A percentile compares a stretch with the other conserved stretches of the same genome.
phyloP scores from a whole-genome alignment of 148 eudicot genomes.

The Silene uniflora region DNA sequence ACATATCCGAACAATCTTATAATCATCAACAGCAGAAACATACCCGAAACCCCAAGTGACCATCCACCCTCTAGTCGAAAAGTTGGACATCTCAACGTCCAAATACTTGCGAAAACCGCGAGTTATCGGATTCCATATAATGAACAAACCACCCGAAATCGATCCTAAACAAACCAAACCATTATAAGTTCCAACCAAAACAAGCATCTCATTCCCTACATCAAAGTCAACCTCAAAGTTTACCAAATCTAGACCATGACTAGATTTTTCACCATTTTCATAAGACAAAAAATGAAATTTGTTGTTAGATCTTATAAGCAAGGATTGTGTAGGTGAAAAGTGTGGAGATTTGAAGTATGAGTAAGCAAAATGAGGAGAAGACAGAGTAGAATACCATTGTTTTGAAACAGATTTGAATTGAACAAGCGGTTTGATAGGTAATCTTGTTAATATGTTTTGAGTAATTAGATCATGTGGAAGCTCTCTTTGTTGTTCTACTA shows the following conservation, averaged over 20 bases:
- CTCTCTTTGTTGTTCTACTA: too few relatives aligned
- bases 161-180: constrained; percentile 14
- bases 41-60: constrained; percentile 9
- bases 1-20: background rate
- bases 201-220: background rate
- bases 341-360: constrained; percentile 13
- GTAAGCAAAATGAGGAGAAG: constrained; percentile 13
- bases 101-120: background rate
- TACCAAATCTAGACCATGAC: background rate
- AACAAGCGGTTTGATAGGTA: constrained; percentile 10
- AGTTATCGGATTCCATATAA: constrained; percentile 11
- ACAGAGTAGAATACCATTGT: constrained; percentile 20
- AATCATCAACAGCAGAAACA: background rate
- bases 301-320: background rate
- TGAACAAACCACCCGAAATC: background rate
- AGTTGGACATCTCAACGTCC: background rate
- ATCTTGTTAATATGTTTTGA: constrained; percentile 10
- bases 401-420: constrained; percentile 18
- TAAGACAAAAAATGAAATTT: background rate
- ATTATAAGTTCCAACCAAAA: constrained; percentile 15
- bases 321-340: background rate
- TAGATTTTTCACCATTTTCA: background rate
- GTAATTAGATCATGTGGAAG: constrained; percentile 16
- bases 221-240: background rate
- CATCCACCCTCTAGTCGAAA: background rate